Base-by-base conservation (phyloP, 2,329 filamentous ascomycete genomes). In the Colletotrichum limetticola region DNA sequence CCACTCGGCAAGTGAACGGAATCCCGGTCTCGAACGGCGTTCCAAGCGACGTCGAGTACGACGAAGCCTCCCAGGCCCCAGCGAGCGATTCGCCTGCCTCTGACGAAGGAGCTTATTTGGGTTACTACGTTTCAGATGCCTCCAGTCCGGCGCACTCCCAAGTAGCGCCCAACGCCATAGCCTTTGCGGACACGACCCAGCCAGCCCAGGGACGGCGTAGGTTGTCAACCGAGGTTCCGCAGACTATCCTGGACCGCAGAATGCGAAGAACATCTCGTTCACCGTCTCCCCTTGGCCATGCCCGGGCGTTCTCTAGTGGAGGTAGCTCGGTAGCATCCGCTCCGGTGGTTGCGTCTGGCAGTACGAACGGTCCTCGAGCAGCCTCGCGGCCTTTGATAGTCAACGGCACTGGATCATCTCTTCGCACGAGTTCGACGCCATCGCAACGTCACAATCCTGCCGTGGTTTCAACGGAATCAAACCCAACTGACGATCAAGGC, bases 261-360 rank as follows among this genome's bases (percentile, higher is more conserved):
- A 89, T 89, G 79, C 85, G 84, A 75, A 83, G 87, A 49, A 85
- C 85, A 2, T 90, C 88, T 2, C 84, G 88, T 16, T 91, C 89
- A 5, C 89, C 88, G 14, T 91, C 89, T 4, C 88, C 89, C 0
- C 79, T 89, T 2, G 86, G 88, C 4, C 88, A 89, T 71, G 79
- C 82, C 56, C 84, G 87, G 60, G 83, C 84, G 1, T 83, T 84
- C 37, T 86, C 86, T 5, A 53, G 26, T 0, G 76, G 81, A 0
- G 84, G 82, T 4, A 83, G 81, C 26, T 81, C 81, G 53, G 82
- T 85, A 1, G 80, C 83, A 0, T 81, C 86, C 2, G 76, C 85
- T n/a, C 76, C 78, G 26, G 81, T 84, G 2, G 80, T 80, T 0
- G 79, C 85, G 1, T 85, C 86, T 58, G 73, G 83, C 1, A 80